Percentiles rank a stretch among this genome's conserved stretches.
Evolutionary conservation across 2,329 filamentous ascomycete species (phyloP).

Genomic region (Trichoderma koningii): DNA sequence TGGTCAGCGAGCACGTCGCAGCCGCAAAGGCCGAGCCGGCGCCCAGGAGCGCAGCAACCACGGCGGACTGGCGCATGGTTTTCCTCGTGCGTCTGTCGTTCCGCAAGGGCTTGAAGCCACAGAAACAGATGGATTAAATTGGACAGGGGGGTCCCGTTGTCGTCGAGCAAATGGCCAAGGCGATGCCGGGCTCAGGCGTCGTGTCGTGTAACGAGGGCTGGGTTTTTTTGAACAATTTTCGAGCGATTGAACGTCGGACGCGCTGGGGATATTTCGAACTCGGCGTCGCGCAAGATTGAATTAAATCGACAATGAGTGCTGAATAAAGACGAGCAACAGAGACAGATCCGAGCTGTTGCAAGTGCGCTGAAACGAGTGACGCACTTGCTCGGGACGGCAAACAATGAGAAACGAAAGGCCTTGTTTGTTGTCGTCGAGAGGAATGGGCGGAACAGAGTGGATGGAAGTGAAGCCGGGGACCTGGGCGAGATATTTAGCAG

Average conservation of each 20-base stretch:
- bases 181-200: too few species aligned
- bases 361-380: constrained; percentile 17
- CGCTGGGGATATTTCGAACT: too few species aligned
- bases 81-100: background rate
- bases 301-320: background rate
- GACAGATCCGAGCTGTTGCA: background rate
- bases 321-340: background rate
- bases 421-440: constrained; percentile 8
- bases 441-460: background rate
- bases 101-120: too few species aligned
- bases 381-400: background rate
- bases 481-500: background rate
- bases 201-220: too few species aligned
- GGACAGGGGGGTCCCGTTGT: too few species aligned
- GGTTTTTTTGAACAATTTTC: background rate
- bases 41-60: constrained; percentile 39
- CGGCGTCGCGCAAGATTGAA: background rate
- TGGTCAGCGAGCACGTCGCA: constrained; percentile 49
- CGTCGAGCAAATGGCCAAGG: too few species aligned
- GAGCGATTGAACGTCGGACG: background rate
- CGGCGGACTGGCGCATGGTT: constrained; percentile 40
- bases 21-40: constrained; percentile 39
- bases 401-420: constrained; percentile 9
- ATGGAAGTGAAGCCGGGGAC: too few species aligned
- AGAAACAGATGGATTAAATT: too few species aligned